Conservation (phyloP, 73 alveolate genomes). For the Breviolum minutum region DNA sequence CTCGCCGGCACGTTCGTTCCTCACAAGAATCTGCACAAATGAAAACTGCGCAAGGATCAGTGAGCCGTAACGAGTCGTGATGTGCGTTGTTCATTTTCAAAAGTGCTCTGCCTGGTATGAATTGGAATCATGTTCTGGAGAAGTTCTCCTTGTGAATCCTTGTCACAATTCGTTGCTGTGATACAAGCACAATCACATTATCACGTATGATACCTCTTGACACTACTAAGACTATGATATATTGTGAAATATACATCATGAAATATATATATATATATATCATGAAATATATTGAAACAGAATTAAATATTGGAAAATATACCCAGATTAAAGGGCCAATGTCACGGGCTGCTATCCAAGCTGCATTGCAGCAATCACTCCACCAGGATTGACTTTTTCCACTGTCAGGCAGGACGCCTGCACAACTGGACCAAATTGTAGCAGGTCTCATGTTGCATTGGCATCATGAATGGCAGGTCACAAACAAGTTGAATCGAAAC, state of each 20-base stretch:
- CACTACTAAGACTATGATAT: neutral
- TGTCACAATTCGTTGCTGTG: too few species aligned
- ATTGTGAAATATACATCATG: neutral
- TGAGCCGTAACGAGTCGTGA: too few species aligned
- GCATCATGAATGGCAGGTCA: too few species aligned
- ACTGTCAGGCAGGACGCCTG: constrained; percentile 83
- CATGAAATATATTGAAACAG: neutral
- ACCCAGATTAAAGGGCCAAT: too few species aligned
- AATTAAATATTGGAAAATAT: neutral
- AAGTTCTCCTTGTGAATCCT: too few species aligned
- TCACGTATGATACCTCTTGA: neutral
- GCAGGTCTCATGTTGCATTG: too few species aligned
- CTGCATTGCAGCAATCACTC: constrained; percentile 43
- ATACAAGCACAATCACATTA: neutral
- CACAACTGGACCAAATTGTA: neutral
- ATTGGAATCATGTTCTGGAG: too few species aligned
- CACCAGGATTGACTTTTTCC: constrained; percentile 28
- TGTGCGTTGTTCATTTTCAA: too few species aligned
- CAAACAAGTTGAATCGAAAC: too few species aligned
- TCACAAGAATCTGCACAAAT: neutral
- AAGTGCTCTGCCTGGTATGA: too few species aligned
- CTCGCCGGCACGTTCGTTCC: constrained; percentile 24
- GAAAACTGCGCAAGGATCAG: neutral
- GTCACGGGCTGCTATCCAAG: neutral
- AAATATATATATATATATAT: too few species aligned